Base-by-base conservation (phyloP, 1,139 yeast species). In the Geotrichum cucujoidarum region DNA sequence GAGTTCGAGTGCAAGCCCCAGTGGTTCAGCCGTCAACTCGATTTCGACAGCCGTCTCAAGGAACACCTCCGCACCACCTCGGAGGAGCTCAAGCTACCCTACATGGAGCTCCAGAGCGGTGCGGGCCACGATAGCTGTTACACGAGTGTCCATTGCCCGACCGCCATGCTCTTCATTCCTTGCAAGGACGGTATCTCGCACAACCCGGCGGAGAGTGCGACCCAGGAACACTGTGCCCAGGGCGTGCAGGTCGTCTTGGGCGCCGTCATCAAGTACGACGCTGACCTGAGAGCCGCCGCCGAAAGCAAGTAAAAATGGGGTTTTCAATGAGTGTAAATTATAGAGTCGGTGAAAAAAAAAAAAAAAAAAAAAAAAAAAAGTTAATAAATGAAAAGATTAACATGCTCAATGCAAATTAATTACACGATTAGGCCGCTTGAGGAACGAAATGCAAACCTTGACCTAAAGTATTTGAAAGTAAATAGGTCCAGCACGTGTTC, bases 91-190 rank as follows among this genome's bases (percentile, higher is more conserved):
- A 77, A 74, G 51, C 79, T 79, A 4, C 61, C 72, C 18, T 66
- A 70, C 27, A 65, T 71, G 49, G 72, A 68, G 31, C 77, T 83
- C 45, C 73, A 75, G 40, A 77, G 83, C 56, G 89, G 89, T 31
- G 87, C 88, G 3, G 88, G 86, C 17, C 89, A 83, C 59, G 90
- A 83, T 60, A 77, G 84, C 2, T 80, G 87, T 57, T 72, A 77
- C 30, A 77, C 83, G 3, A 71, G 77, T 29, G 57, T 66, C 7
- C 70, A 73, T 41, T 74, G 78, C 32, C 89, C 90, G 22, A 81
- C 89, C 0, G 77, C 86, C 1, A 83, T 83, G 89, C 77, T 83
- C 25, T 83, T 83, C 62, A 79, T 81, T 57, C 89, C 90, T 6
- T 77, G 84, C 27, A 76, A 69, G 57, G 81, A 79, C 59, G 89